These are phyloP conservation scores for Colletotrichum tropicale DNA, from an alignment of 2,329 filamentous ascomycete genomes.

Conservation along the genomic window DNA sequence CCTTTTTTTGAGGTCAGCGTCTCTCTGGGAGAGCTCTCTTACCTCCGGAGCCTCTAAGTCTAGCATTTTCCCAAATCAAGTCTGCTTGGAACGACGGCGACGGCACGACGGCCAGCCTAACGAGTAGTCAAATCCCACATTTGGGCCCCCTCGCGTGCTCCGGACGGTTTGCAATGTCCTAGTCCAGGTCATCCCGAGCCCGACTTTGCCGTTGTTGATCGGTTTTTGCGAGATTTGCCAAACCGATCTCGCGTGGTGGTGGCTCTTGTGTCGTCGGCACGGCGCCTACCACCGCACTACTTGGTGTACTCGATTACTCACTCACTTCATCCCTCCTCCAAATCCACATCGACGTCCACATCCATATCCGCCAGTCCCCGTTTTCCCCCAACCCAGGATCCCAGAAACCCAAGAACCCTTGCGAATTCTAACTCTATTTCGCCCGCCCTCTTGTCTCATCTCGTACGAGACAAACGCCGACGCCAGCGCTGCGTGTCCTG, in stretches of 20 bases:
- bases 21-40: not conserved
- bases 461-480: conserved; percentile 1
- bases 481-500: not conserved
- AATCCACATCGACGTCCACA: not conserved
- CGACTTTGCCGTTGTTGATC: not conserved
- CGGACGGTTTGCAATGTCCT: not conserved
- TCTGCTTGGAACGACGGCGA: not conserved
- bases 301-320: not conserved
- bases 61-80: not conserved
- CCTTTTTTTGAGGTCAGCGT: not conserved
- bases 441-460: conserved; percentile 7
- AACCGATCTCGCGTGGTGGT: not conserved
- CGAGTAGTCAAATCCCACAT: not conserved
- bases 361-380: not conserved
- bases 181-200: not conserved
- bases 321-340: not conserved
- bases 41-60: not conserved
- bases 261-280: not conserved
- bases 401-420: not conserved
- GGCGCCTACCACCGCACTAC: not conserved
- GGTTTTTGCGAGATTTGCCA: not conserved
- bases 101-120: not conserved
- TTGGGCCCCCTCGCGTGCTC: not conserved
- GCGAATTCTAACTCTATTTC: conserved; percentile 6
- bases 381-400: not conserved